These are phyloP conservation scores for Wickerhamomyces alni DNA, from an alignment of 805 yeast genomes.

Conservation along the genomic window DNA sequence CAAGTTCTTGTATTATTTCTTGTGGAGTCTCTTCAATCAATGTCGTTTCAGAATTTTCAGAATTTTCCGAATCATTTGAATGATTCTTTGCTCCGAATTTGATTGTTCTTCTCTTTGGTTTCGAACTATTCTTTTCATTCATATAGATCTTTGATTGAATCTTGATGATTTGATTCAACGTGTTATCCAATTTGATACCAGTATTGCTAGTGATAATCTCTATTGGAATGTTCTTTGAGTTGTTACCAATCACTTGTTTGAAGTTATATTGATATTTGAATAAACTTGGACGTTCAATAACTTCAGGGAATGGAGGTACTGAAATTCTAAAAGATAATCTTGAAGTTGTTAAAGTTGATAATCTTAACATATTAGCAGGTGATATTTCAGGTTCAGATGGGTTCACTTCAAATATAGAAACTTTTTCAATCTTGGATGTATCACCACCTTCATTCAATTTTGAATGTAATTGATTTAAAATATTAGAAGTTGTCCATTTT, in stretches of 20 bases:
- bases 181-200: slow-evolving; percentile 12
- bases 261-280: slow-evolving; percentile 16
- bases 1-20: background rate
- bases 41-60: too few relatives aligned
- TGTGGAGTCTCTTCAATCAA: too few relatives aligned
- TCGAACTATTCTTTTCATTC: slow-evolving; percentile 17
- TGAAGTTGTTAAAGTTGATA: slow-evolving; percentile 63
- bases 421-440: slow-evolving; percentile 19
- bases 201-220: slow-evolving; percentile 13
- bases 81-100: slow-evolving; percentile 12
- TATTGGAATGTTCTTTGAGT: slow-evolving; percentile 18
- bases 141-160: slow-evolving; percentile 20
- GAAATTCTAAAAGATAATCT: slow-evolving; percentile 76
- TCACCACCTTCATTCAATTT: slow-evolving; percentile 10
- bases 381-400: slow-evolving; percentile 57
- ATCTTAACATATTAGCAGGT: slow-evolving; percentile 59
- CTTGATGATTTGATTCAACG: slow-evolving; percentile 18
- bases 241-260: slow-evolving; percentile 7
- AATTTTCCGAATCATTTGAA: too few relatives aligned
- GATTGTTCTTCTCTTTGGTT: slow-evolving; percentile 18
- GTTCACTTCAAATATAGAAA: slow-evolving; percentile 44
- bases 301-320: slow-evolving; percentile 51
- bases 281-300: slow-evolving; percentile 47
- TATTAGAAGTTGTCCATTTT: slow-evolving; percentile 46
- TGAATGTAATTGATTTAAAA: slow-evolving; percentile 22